Evolutionary conservation across 2,329 filamentous ascomycete genomes (phyloP), one percentile per base, ranked within the genome.

Genomic region (Pseudocercospora pini-densiflorae): DNA sequence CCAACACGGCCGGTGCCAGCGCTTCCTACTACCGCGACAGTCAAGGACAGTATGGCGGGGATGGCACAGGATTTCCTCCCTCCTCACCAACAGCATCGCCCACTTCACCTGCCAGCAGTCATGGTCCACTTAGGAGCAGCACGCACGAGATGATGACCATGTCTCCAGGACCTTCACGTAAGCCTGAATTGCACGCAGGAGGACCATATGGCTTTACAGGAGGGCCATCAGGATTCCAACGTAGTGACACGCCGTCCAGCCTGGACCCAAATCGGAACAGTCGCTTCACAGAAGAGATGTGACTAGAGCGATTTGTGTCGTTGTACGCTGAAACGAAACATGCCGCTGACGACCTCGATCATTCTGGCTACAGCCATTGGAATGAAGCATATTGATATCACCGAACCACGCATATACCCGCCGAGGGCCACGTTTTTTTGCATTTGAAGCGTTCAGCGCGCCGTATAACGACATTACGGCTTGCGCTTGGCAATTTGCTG

Each of bases 21-120:
- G 76, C 77, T 0, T 81, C 80, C 2, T 82, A 81, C 70, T 82
- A 82, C 68, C 77, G 78, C n/a, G 81, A 83, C 67, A 81, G 81
- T 65, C 73, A 77, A 14, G 80, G 79, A 53, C 78, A 77, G 55
- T 81, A 81, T 65, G 79, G 80, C 24, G 78, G 79, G 8, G 72
- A 76, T 9, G 78, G 77, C 23, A 63, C 66, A 8, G 71, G 64
- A 16, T 16, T 55, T 10, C 63, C 61, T 31, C 54, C 69, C 12
- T 43, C 61, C 24, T 59, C 70, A 10, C 36, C 67, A 21, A 53
- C 27, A 43, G 55, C 55, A 19, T 62, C 67, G 16, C 63, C 61
- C 9, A 62, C 67, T 33, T 64, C 68, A 31, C 69, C 65, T 7
- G 57, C 62, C 23, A 66, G 64, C 31, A 59, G 53, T 29, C 31